Conservation (phyloP, 2,329 filamentous ascomycete species). For the Trichophyton simii region DNA sequence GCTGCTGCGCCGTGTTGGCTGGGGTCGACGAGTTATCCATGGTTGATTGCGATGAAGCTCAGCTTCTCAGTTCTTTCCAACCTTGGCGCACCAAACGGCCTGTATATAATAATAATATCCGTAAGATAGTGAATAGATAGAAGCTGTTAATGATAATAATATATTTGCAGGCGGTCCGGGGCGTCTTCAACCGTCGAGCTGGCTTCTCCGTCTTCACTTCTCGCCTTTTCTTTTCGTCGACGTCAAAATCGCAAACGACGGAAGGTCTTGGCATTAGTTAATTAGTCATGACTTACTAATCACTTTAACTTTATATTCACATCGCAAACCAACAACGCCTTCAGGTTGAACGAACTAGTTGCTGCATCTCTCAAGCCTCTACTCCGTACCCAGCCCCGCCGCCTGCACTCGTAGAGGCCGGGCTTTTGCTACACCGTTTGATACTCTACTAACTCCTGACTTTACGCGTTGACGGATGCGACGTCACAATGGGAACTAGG, state of each 20-base stretch:
- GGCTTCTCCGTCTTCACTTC: neutral
- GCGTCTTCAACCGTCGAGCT: neutral
- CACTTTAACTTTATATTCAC: neutral
- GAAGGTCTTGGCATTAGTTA: neutral
- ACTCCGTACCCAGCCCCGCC: no score
- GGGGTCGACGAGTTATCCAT: slow-evolving; percentile 11
- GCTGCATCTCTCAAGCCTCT: no score
- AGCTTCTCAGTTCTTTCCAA: neutral
- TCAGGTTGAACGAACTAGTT: no score
- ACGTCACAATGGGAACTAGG: neutral
- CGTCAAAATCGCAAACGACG: neutral
- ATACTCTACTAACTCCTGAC: neutral
- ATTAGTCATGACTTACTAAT: neutral
- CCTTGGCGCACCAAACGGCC: neutral
- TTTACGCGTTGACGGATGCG: neutral
- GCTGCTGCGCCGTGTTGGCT: slow-evolving; percentile 18
- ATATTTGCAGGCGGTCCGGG: neutral
- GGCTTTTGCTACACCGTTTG: no score
- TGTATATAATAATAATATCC: neutral
- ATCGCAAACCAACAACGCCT: neutral
- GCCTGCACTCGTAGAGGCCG: no score
- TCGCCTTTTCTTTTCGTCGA: neutral
- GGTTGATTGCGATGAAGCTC: neutral
- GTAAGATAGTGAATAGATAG: neutral
- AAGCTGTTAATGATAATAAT: neutral